Evolutionary conservation across 1,284 basidiomycete genomes (phyloP), one percentile per base, ranked within the genome.

Genomic region (Ustilago cynodontis): DNA sequence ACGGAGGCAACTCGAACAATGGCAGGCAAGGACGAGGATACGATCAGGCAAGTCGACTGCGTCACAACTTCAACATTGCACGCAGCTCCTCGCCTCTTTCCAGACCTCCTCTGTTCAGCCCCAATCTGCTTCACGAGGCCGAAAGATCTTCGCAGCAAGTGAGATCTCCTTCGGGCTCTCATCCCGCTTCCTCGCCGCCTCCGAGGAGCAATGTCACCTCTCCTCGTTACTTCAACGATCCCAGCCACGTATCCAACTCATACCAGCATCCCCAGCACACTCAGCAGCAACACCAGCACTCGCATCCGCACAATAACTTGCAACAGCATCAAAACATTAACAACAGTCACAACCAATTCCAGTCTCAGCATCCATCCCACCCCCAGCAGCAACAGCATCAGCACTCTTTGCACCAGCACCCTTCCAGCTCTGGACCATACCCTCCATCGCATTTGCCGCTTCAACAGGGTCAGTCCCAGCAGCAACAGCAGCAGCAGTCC

Each of bases 41-140:
- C 45, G 72, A 75, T 47, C 67, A 66, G 29, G 67, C 67, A 11
- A 65, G 59, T 45, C 64, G 72, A 45, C 41, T 75, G 24, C 72
- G 72, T 22, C 72, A 75, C 18, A 67, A 65, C 20, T 75, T 70
- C 53, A 75, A 66, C 51, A 65, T 43, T 6, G 68, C 68, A 14
- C 64, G 73, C 57, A 71, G 73, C 57, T 70, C 73, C 1, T 76
- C 73, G 33, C 73, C 73, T 10, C 57, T 76, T 2, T 76, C 73
- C 3, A 69, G 69, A 11, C 69, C 73, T 3, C 69, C 73, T 1
- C 62, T 76, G 2, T 71, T 76, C 62, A 76, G 73, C 37, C 73
- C 69, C 13, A 65, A 45, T 14, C 24, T 76, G 59, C 55, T 75
- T 22, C 67, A 71, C 39, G 68, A 76, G 22, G 59, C 62, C 6